Evolutionary conservation across 2,329 filamentous ascomycete genomes (phyloP), one percentile per base, ranked within the genome.

Genomic region (Xylariales sp.): DNA sequence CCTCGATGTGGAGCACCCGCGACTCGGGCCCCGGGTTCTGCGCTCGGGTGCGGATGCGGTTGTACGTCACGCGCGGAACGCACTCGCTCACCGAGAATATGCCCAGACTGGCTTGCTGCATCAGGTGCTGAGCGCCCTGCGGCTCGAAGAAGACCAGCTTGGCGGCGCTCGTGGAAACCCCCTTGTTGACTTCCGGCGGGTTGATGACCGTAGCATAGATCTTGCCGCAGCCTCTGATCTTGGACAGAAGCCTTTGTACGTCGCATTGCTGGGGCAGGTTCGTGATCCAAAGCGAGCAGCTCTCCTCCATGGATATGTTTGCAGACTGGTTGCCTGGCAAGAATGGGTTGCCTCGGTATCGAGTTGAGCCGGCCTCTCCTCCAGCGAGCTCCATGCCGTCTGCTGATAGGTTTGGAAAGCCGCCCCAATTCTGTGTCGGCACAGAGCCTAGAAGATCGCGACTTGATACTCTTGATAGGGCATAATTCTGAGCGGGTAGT

Each of bases 201-300:
- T 76, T 78, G 57, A 79, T 70, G 40, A 69, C 69, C 2, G 61
- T 61, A 31, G 70, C 70, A 49, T 61, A 77, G 10, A 78, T 55
- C 39, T 75, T 72, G 3, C 75, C 75, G 20, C 68, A 56, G 42
- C 60, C 49, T 10, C 63, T 61, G 29, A 78, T 65, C 3, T 57
- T 44, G 2, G 48, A 40, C 2, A 78, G 64, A 1, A 78, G 67
- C 45, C 67, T 59, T 18, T 53, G 45, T 28, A 67, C 60, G 2
- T 58, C 65, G 29, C 70, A 53, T 37, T 60, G 44, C 0, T 66
- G 58, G 0, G 74, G 70, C 0, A 79, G 61, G 11, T 38, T 38
- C 2, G 67, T 72, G 18, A 79, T 45, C 66, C 72, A 78, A 1
- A 78, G 56, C 1, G 70, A 63, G 21, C 72, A 74, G 52, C 75